Evolutionary conservation across 345 rosid genomes (phyloP).

Genomic region (Microcos paniculata): DNA sequence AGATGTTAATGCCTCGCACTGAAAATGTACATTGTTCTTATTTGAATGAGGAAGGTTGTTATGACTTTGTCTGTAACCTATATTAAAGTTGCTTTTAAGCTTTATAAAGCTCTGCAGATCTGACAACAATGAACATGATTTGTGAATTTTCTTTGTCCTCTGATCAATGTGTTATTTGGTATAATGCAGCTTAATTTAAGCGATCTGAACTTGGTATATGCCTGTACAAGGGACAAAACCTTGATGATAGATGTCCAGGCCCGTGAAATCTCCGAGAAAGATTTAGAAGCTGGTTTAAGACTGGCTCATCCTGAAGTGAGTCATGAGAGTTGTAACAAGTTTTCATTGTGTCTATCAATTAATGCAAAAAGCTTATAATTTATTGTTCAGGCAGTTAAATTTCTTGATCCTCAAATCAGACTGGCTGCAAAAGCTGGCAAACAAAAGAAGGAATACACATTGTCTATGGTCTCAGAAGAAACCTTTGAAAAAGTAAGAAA

Average conservation of each 20-base stretch:
- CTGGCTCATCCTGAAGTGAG: conserved; percentile 93
- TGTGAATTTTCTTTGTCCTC: conserved; percentile 7
- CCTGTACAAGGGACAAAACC: conserved; percentile 91
- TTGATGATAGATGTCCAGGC: conserved; percentile 97
- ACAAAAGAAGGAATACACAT: conserved; percentile 82
- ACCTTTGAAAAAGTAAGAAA: conserved; percentile 63
- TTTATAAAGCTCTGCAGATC: neutral
- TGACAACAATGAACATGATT: neutral
- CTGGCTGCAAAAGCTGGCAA: conserved; percentile 92
- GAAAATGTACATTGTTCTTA: neutral
- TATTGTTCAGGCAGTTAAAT: conserved; percentile 76
- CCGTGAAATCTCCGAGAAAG: conserved; percentile 80
- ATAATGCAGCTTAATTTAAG: conserved; percentile 77
- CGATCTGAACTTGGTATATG: conserved; percentile 90
- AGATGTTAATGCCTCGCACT: neutral
- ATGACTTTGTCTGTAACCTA: neutral
- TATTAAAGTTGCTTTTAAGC: conserved; percentile 3
- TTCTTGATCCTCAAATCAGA: conserved; percentile 83
- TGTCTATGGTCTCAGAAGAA: conserved; percentile 73
- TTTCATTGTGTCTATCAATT: neutral
- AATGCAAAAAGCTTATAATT: conserved; percentile 8
- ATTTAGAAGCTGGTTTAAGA: conserved; percentile 84
- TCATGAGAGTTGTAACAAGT: conserved; percentile 10
- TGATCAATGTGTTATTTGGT: conserved; percentile 24
- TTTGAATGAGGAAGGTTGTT: neutral